Conservation (phyloP, 257 asterid genomes). For the Nicotiana otophora region DNA sequence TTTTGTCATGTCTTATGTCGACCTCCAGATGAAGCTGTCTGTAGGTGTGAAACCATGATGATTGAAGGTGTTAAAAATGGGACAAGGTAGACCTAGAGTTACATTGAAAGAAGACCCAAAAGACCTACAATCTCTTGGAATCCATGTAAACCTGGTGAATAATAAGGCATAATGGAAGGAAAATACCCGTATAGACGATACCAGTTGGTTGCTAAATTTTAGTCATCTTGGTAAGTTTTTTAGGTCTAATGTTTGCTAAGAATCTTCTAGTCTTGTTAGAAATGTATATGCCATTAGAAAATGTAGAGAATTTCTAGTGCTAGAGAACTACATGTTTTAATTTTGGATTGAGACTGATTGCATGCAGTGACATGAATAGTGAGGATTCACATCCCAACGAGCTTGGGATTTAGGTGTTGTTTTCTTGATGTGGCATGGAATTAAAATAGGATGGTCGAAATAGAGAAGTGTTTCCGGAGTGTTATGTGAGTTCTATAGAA, state of each 20-base stretch:
- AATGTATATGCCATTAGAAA: neutral
- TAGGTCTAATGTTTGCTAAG: neutral
- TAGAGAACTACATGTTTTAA: neutral
- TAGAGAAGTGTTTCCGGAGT: no score
- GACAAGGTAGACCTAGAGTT: neutral
- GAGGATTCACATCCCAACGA: neutral
- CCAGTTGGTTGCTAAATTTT: neutral
- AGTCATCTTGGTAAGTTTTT: neutral
- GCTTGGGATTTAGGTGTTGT: neutral
- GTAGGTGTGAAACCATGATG: neutral
- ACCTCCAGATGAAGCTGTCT: no score
- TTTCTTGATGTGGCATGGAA: slow-evolving; percentile 3
- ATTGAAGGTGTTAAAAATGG: neutral
- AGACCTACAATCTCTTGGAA: neutral
- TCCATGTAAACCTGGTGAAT: neutral
- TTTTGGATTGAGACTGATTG: neutral
- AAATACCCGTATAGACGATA: neutral
- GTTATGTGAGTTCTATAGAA: no score
- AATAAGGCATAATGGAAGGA: neutral
- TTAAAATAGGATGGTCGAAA: no score
- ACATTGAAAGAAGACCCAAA: neutral
- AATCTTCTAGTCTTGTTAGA: neutral
- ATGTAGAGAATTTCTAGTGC: neutral
- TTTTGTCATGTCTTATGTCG: no score
- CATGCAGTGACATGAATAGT: neutral